A percentile compares a stretch with the other conserved stretches of the same genome.
phyloP scores from a whole-genome alignment of 805 yeast species.

The Candida sakaeoensis region DNA sequence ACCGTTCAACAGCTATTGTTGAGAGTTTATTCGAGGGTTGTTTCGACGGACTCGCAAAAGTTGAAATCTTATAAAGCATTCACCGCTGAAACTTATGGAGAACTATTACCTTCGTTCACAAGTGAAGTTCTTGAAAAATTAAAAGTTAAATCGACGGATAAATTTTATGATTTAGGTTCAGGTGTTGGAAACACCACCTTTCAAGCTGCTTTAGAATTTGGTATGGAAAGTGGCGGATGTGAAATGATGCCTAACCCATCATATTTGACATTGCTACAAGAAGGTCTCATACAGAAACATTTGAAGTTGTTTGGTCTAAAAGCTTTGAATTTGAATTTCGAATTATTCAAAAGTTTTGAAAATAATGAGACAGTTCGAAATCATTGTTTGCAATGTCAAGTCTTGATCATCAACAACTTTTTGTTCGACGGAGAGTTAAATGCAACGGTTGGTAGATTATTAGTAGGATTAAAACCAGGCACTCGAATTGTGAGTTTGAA shows the following conservation, averaged over 20 bases:
- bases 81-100: conserved; percentile 89
- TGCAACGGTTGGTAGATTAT: conserved; percentile 58
- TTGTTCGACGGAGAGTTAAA: conserved; percentile 76
- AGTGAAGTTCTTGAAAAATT: conserved; percentile 61
- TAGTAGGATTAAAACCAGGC: conserved; percentile 65
- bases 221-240: conserved; percentile 81
- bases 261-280: conserved; percentile 58
- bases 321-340: conserved; percentile 53
- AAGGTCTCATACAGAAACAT: conserved; percentile 53
- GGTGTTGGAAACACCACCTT: conserved; percentile 92
- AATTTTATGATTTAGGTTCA: conserved; percentile 86
- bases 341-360: conserved; percentile 68
- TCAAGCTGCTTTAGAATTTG: conserved; percentile 85
- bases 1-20: conserved; percentile 66
- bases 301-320: conserved; percentile 61
- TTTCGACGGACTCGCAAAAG: conserved; percentile 66
- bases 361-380: conserved; percentile 54
- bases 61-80: conserved; percentile 77
- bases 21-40: conserved; percentile 71
- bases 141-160: conserved; percentile 46
- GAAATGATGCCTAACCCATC: conserved; percentile 87
- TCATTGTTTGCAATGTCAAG: conserved; percentile 59
- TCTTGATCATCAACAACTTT: conserved; percentile 78
- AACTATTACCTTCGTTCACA: conserved; percentile 73
- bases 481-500: conserved; percentile 75